phyloP scores from a whole-genome alignment of 306 rosid species.

The Vigna radiata region DNA sequence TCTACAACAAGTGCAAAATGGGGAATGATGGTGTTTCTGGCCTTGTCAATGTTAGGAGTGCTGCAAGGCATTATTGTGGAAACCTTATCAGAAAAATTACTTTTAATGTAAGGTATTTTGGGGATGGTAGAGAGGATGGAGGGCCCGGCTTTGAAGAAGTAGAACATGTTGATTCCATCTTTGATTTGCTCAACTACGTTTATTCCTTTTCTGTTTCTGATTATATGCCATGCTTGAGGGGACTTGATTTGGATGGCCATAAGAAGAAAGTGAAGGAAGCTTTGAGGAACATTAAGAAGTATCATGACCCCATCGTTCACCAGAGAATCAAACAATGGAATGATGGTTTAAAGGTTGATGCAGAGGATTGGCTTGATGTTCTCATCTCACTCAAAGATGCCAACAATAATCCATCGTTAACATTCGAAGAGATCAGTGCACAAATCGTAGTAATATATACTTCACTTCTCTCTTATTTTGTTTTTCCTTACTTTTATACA shows the following conservation, averaged over 20 bases:
- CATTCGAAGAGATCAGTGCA: slow-evolving; percentile 53
- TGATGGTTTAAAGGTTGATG: slow-evolving; percentile 38
- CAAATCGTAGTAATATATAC: slow-evolving; percentile 38
- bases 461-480: neutral
- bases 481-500: neutral
- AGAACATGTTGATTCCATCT: slow-evolving; percentile 43
- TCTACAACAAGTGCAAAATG: slow-evolving; percentile 35
- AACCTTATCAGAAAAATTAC: slow-evolving; percentile 28
- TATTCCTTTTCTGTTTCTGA: slow-evolving; percentile 50
- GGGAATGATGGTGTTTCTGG: neutral
- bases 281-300: slow-evolving; percentile 23
- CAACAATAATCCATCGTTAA: slow-evolving; percentile 37
- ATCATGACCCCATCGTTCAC: slow-evolving; percentile 49
- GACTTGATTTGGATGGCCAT: slow-evolving; percentile 53
- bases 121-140: slow-evolving; percentile 45
- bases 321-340: slow-evolving; percentile 48
- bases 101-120: slow-evolving; percentile 55
- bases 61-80: slow-evolving; percentile 43
- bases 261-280: slow-evolving; percentile 30
- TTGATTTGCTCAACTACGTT: slow-evolving; percentile 27
- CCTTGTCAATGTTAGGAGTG: slow-evolving; percentile 41
- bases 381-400: slow-evolving; percentile 46
- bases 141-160: slow-evolving; percentile 58
- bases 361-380: slow-evolving; percentile 57
- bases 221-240: slow-evolving; percentile 49